Base-by-base conservation (phyloP, 768 basidiomycete species). In the Lactarius sanguifluus region DNA sequence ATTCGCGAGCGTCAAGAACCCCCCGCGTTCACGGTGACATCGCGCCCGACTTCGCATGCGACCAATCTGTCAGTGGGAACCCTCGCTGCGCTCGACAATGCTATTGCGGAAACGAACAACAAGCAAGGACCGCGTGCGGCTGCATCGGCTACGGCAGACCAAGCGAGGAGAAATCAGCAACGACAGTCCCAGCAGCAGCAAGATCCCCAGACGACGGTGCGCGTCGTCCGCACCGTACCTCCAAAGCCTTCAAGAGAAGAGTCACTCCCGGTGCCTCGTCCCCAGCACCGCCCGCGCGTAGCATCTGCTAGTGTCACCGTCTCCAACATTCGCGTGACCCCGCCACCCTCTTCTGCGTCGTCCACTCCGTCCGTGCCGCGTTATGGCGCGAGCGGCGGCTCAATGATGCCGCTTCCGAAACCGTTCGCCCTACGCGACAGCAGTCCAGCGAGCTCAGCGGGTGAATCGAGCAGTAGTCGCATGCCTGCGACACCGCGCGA, bases 371-470 rank as follows among this genome's bases (percentile, higher is more conserved):
- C 62, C 15, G 41, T 62, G 59, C 59, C 61, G 20, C 59, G 63
- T 15, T 36, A 50, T 28, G 30, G 13, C 32, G 52, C 47, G 3
- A 45, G 28, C 12, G 34, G 38, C 15, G 40, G 45, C 12, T 28
- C 32, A 0, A 20, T 55, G 25, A 32, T 57, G 0, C 68, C 73
- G 43, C 77, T 77, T 8, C 72, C 65, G 9, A 84, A 83, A 66
- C 90, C 90, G 7, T 92, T 91, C 73, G 85, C 79, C 58, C 73
- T 75, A 30, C 76, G 78, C 34, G 79, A 87, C 15, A 83, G 88
- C 66, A 92, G 90, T 72, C 91, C 91, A 15, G 88, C 89, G 15
- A 93, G 91, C 73, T 94, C 92, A 36, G 91, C 89, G 16, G 92
- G 92, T 8, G 91, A 89, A 73, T 92, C 91, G 66, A 93, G 90